These are phyloP conservation scores for Curvularia sp. DNA, from an alignment of 2,329 filamentous ascomycete genomes.

Conservation along the genomic window DNA sequence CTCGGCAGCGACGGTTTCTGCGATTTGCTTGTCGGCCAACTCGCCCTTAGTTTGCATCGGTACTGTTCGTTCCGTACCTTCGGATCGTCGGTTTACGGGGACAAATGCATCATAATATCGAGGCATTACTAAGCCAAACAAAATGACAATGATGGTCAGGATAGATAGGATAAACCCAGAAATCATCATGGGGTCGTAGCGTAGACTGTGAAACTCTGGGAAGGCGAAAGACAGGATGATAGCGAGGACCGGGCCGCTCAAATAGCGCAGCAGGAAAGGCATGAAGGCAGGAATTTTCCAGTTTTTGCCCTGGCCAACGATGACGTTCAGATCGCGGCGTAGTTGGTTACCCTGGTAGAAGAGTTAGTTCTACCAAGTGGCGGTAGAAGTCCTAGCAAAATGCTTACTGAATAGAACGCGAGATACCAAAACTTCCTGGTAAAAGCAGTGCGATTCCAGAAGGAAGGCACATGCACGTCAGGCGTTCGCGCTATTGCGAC, in stretches of 20 bases:
- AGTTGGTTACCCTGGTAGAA: slow-evolving; percentile 52
- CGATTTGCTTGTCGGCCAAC: slow-evolving; percentile 27
- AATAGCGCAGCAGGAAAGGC: slow-evolving; percentile 54
- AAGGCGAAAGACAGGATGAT: slow-evolving; percentile 49
- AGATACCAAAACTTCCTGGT: slow-evolving; percentile 61
- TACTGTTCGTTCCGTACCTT: slow-evolving; percentile 53
- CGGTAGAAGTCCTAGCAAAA: neutral
- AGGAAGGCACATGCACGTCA: slow-evolving; percentile 50
- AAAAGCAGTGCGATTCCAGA: slow-evolving; percentile 53
- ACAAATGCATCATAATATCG: slow-evolving; percentile 64
- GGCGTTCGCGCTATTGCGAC: slow-evolving; percentile 56
- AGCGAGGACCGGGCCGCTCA: slow-evolving; percentile 43
- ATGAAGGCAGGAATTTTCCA: slow-evolving; percentile 64
- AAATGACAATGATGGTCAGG: slow-evolving; percentile 55
- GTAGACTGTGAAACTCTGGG: slow-evolving; percentile 42
- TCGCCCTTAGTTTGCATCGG: slow-evolving; percentile 40
- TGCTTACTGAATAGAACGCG: slow-evolving; percentile 64
- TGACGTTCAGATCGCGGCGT: slow-evolving; percentile 62
- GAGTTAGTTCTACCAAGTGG: neutral
- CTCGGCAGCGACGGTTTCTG: slow-evolving; percentile 20
- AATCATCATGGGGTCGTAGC: slow-evolving; percentile 49
- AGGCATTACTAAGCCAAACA: slow-evolving; percentile 60
- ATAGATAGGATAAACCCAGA: slow-evolving; percentile 44
- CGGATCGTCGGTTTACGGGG: slow-evolving; percentile 55
- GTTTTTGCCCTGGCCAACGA: slow-evolving; percentile 63